Percentiles rank a stretch among this genome's conserved stretches.
Conservation (phyloP, 192 early-diverging fungal species). For the Dissophora globulifera region DNA sequence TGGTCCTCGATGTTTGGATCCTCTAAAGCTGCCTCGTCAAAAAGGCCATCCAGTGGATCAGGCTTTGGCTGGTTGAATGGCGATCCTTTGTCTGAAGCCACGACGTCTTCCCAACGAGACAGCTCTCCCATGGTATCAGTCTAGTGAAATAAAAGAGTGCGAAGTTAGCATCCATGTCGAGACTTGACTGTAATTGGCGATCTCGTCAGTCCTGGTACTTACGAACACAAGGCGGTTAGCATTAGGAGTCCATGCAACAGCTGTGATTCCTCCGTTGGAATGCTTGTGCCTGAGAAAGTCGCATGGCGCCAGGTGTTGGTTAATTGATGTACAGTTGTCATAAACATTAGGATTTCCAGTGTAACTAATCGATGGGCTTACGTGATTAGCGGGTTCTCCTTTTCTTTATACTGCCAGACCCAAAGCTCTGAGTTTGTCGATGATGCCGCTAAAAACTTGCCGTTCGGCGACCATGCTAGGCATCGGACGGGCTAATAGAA, state of each 20-base stretch:
- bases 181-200: no score
- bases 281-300: slow-evolving; percentile 37
- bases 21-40: slow-evolving; percentile 56
- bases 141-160: slow-evolving; percentile 3
- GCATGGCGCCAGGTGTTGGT: no score
- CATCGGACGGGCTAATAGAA: slow-evolving; percentile 54
- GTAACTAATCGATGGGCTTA: slow-evolving; percentile 2
- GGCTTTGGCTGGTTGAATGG: slow-evolving; percentile 42
- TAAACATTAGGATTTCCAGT: no score
- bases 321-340: no score
- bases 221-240: slow-evolving; percentile 72
- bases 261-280: slow-evolving; percentile 56
- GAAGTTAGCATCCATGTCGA: no score
- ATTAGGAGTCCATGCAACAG: slow-evolving; percentile 74
- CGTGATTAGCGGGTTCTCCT: slow-evolving; percentile 46
- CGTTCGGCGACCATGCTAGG: slow-evolving; percentile 73
- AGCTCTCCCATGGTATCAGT: slow-evolving; percentile 66
- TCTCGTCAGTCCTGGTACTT: no score
- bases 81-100: slow-evolving; percentile 56
- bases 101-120: slow-evolving; percentile 66
- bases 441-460: slow-evolving; percentile 68
- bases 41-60: slow-evolving; percentile 47
- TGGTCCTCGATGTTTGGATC: slow-evolving; percentile 14
- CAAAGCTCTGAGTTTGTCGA: slow-evolving; percentile 57
- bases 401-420: slow-evolving; percentile 74